Conservation (phyloP, 306 rosid species). For the Cucurbita ficifolia region DNA sequence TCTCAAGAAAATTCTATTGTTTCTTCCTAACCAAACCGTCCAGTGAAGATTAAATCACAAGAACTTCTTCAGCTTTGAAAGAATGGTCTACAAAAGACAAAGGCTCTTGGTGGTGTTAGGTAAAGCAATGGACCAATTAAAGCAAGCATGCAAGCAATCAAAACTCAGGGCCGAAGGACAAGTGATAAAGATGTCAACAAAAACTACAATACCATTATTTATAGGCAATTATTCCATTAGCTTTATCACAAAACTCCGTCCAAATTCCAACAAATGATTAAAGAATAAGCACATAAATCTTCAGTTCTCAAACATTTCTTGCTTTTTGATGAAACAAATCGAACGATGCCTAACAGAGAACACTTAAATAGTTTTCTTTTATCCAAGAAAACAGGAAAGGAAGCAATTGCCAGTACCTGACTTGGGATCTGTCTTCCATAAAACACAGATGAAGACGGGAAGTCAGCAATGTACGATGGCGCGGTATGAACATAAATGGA, state of each 20-base stretch:
- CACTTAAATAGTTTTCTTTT: background rate
- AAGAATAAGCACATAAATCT: background rate
- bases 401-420: conserved; percentile 45
- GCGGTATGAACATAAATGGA: conserved; percentile 70
- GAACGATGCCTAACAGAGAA: background rate
- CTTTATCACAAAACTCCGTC: background rate
- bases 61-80: background rate
- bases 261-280: background rate
- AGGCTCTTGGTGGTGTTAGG: background rate
- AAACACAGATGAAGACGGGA: conserved; percentile 55
- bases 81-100: background rate
- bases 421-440: conserved; percentile 76
- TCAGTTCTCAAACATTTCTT: background rate
- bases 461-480: conserved; percentile 55
- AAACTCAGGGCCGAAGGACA: background rate
- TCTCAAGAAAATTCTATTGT: background rate
- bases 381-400: background rate
- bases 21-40: background rate
- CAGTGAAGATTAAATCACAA: background rate
- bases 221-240: background rate
- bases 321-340: background rate
- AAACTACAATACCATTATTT: background rate
- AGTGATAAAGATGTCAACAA: background rate
- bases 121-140: background rate
- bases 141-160: background rate